Conservation (phyloP, 2,329 filamentous ascomycete genomes). For the Alternaria brassicae region DNA sequence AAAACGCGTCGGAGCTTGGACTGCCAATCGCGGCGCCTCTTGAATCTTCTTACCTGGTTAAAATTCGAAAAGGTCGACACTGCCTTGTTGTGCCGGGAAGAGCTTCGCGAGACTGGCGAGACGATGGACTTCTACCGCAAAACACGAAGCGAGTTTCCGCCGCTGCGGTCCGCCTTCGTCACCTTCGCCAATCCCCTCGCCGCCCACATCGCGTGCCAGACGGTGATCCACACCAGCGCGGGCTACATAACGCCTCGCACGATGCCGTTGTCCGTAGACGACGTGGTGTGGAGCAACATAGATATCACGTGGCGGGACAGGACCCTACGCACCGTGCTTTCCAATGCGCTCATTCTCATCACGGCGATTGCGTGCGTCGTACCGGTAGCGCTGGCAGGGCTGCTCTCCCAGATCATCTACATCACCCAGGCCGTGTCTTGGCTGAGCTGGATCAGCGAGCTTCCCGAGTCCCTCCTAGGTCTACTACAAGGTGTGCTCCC, state of each 20-base stretch:
- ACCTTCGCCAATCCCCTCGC: conserved; percentile 13
- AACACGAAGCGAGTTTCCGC: background rate
- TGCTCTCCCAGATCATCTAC: conserved; percentile 21
- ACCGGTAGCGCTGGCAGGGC: conserved; percentile 11
- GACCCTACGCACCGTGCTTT: conserved; percentile 11
- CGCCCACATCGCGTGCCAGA: conserved; percentile 13
- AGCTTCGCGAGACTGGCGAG: conserved; percentile 7
- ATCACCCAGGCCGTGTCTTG: conserved; percentile 7
- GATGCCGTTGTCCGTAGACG: conserved; percentile 6
- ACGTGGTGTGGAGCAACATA: conserved; percentile 19
- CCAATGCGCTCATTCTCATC: conserved; percentile 4
- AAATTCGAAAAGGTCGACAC: conserved; percentile 8
- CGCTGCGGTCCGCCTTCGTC: conserved; percentile 14
- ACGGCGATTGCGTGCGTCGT: conserved; percentile 6
- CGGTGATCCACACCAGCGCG: conserved; percentile 11
- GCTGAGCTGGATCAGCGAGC: conserved; percentile 14
- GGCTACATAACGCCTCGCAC: conserved; percentile 15
- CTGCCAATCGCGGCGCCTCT: background rate
- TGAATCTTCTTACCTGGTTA: background rate
- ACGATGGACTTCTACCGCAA: conserved; percentile 7
- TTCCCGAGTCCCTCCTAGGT: conserved; percentile 9
- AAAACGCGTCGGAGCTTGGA: background rate
- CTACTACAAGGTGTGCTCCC: conserved; percentile 16
- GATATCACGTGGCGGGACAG: conserved; percentile 13
- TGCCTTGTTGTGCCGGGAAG: background rate